Percentiles rank a stretch among this genome's conserved stretches.
Conservation (phyloP, 257 asterid species). For the Galeopsis tetrahit region DNA sequence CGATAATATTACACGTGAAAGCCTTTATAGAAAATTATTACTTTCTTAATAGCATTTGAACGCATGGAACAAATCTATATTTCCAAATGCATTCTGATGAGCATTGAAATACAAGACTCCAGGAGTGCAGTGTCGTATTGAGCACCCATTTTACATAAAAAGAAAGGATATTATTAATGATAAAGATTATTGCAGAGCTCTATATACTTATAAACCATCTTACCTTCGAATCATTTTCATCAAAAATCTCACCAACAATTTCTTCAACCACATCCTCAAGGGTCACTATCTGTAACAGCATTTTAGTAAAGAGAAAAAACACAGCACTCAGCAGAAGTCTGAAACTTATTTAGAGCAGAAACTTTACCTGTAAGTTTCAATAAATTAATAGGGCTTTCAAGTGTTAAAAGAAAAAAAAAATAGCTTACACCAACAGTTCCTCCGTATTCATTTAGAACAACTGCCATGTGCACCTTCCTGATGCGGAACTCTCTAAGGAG, state of each 20-base stretch:
- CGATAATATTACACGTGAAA: constrained; percentile 3
- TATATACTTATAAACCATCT: constrained; percentile 30
- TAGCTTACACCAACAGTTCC: constrained; percentile 95
- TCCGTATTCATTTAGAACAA: constrained; percentile 97
- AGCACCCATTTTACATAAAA: not conserved
- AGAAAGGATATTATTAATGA: not conserved
- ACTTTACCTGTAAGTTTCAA: not conserved
- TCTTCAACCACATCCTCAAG: constrained; percentile 99
- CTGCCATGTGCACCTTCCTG: constrained; percentile 99
- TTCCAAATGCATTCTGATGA: constrained; percentile 17
- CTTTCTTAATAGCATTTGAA: constrained; percentile 2
- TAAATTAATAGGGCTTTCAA: constrained; percentile 14
- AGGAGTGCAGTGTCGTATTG: not conserved
- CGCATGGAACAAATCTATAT: constrained; percentile 3
- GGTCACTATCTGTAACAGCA: constrained; percentile 78
- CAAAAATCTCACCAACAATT: constrained; percentile 98
- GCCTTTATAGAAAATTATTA: constrained; percentile 1
- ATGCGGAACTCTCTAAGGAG: constrained; percentile 99
- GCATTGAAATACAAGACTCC: constrained; percentile 22
- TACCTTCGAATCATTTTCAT: constrained; percentile 97
- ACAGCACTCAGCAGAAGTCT: constrained; percentile 30
- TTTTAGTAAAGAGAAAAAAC: constrained; percentile 10
- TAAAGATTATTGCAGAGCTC: constrained; percentile 21
- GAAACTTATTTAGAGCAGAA: constrained; percentile 29
- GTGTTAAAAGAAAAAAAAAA: constrained; percentile 19